Base-by-base conservation (phyloP, 805 yeast genomes). In the Kuraishia piskuri region DNA sequence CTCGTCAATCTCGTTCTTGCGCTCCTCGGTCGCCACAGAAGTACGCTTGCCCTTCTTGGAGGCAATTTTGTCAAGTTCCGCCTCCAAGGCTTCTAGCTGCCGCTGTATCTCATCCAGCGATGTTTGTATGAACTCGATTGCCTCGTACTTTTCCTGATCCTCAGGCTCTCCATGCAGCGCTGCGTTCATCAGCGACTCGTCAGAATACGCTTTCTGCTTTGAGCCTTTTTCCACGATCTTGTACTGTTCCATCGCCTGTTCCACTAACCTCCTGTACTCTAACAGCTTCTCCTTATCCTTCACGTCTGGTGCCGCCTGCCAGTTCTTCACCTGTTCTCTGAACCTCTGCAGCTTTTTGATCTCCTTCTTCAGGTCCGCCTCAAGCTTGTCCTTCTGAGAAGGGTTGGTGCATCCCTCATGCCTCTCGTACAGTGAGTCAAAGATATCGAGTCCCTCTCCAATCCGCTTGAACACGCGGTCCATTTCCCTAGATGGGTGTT, bases 51-150 rank as follows among this genome's bases (percentile, higher is more conserved):
- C 79, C 62, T 80, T 80, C 62, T 81, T 82, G 2, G 61, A 60
- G 17, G 40, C 24, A n/a, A 84, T 62, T 48, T 68, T 71, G 56
- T 82, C 88, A 46, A 83, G 73, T 64, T 86, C 88, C 4, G 84
- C 86, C 65, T 90, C 97, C 53, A 84, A 73, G 44, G 77, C 70
- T 66, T 91, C 97, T 55, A 80, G 77, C 64, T 92, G 98, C 60
- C 83, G 83, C 60, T 82, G 85, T 54, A 90, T 73, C 65, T 88
- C 94, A 51, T 89, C 97, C 57, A 89, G 71, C 64, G 84, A 77
- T 23, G 77, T 80, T 56, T 82, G 80, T 20, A 91, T 71, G 66
- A 90, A 92, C 45, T 80, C 78, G 47, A 78, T 74, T 14, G 90
- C 86, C 54, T 88, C 96, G 55, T 78, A 81, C 62, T 84, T 86